Evolutionary conservation across 1,139 yeast genomes (phyloP), one percentile per base, ranked within the genome.

Genomic region (Pichia sp.): DNA sequence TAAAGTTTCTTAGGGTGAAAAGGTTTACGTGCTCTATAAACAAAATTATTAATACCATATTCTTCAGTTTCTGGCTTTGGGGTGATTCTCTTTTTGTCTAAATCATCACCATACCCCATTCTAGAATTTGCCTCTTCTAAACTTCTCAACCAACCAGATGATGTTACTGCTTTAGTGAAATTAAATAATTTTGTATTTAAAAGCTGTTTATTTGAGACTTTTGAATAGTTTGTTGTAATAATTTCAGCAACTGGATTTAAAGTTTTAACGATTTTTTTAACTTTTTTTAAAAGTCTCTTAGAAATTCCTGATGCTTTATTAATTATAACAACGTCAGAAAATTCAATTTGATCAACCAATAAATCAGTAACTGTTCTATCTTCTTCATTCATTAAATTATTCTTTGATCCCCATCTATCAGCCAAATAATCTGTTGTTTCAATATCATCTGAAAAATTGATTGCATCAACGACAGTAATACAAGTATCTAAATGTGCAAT

Each of bases 61-160:
- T 72, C 76, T 51, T 71, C 65, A 2, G 67, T 64, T 44, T 64
- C 67, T 5, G 67, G 67, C 43, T 63, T 65, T 30, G 67, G 67
- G 0, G 64, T 56, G 63, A 27, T 66, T 62, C 47, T 54, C 27
- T 57, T 45, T 27, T 56, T 53, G 2, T 53, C 52, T 9, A 45
- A 25, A 40, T 61, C 58, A 27, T 56, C 57, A 3, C 72, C 72
- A 54, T 58, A 66, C 3, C 72, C 73, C 32, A 69, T 68, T 50
- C 72, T 61, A 5, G 62, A 59, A 9, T 63, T 66, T 70, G 71
- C 69, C 52, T 71, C 75, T 47, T 71, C 65, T 30, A 72, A 60
- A 53, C 74, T 69, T 50, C 68, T 71, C 43, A 72, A 59, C 76
- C 76, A 72, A 4, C 76, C 76, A 7, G 76, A 73, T n/a, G 74